These are phyloP conservation scores for Ceratonia siliqua DNA, from an alignment of 306 rosid species.

Conservation along the genomic window DNA sequence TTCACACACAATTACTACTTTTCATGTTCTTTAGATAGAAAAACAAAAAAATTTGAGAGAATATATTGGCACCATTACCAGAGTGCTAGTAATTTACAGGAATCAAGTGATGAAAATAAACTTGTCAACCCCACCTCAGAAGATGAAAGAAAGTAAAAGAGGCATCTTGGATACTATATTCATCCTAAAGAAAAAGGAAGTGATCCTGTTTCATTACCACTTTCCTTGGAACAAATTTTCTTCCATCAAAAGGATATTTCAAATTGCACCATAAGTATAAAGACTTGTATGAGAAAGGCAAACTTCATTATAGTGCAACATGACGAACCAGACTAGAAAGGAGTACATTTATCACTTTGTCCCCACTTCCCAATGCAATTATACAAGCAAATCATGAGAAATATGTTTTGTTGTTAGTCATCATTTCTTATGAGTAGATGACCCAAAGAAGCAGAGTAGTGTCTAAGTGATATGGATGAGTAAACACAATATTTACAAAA, in stretches of 20 bases:
- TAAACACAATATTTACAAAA: not conserved
- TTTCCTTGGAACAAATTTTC: not conserved
- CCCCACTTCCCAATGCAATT: not conserved
- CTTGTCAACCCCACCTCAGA: not conserved
- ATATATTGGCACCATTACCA: no score
- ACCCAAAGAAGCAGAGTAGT: not conserved
- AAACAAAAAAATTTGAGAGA: not conserved
- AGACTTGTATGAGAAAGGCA: not conserved
- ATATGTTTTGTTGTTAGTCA: not conserved
- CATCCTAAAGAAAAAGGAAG: not conserved
- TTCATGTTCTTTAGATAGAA: not conserved
- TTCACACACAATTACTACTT: not conserved
- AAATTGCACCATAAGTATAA: not conserved
- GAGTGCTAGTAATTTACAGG: not conserved
- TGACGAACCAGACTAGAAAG: not conserved
- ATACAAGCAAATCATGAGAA: not conserved
- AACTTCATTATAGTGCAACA: not conserved
- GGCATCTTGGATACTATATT: not conserved
- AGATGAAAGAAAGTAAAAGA: not conserved
- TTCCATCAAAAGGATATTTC: not conserved
- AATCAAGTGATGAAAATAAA: not conserved
- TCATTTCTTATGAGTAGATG: constrained; percentile 5
- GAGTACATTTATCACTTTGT: not conserved
- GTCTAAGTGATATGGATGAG: not conserved
- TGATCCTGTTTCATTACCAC: not conserved